Percentiles rank a stretch among this genome's conserved stretches.
Conservation (phyloP, 257 asterid species). For the Solanum lycopersicoides region DNA sequence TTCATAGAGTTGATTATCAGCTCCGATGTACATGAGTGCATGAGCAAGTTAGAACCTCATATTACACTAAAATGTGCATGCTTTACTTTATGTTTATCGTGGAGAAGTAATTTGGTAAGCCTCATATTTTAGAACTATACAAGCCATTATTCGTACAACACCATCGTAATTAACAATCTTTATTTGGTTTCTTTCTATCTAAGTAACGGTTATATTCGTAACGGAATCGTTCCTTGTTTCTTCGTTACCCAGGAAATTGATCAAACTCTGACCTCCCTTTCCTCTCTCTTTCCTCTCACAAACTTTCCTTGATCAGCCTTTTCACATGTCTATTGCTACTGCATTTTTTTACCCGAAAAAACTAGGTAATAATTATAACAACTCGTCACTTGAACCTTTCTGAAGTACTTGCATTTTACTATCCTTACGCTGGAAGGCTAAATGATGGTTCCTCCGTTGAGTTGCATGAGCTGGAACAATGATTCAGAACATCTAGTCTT, state of each 20-base stretch:
- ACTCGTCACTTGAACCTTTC: background rate
- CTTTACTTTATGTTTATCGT: background rate
- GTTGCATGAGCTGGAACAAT: too few species aligned
- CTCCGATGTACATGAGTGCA: background rate
- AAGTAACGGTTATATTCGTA: too few species aligned
- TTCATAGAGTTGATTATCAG: background rate
- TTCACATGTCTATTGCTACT: background rate
- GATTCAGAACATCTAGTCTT: background rate
- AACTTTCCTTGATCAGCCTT: background rate
- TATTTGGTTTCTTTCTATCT: too few species aligned
- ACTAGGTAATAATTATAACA: too few species aligned
- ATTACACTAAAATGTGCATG: background rate
- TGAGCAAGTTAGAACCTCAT: background rate
- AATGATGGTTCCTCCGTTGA: background rate
- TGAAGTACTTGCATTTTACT: background rate
- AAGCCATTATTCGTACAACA: too few species aligned
- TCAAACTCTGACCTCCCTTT: background rate
- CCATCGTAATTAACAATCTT: too few species aligned
- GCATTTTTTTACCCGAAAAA: too few species aligned
- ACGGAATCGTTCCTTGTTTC: background rate
- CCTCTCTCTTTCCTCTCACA: background rate
- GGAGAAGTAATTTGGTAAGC: too few species aligned
- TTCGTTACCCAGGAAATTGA: background rate
- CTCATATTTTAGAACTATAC: too few species aligned
- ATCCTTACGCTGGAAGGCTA: background rate